These are phyloP conservation scores for Boechera stricta DNA, from an alignment of 345 rosid species.

Conservation along the genomic window DNA sequence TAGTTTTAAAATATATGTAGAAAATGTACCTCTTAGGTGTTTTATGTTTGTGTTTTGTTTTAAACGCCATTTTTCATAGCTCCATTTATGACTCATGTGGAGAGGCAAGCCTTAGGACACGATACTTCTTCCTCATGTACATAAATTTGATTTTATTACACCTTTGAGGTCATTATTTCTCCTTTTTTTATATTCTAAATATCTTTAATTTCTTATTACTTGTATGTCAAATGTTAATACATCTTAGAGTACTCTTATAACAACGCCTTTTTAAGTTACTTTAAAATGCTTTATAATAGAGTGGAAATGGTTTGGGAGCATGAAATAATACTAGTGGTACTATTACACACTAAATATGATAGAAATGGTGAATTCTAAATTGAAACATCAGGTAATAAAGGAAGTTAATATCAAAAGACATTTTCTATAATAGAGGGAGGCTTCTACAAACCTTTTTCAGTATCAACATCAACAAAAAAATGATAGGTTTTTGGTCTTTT, in stretches of 20 bases:
- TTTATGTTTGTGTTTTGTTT: constrained; percentile 32
- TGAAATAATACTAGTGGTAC: neutral
- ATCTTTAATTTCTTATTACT: neutral
- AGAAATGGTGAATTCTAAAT: neutral
- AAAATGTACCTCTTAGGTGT: constrained; percentile 35
- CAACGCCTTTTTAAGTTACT: neutral
- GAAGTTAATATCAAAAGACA: neutral
- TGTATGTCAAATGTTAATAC: neutral
- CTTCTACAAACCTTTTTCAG: constrained; percentile 17
- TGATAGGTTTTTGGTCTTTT: constrained; percentile 7
- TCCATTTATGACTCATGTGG: constrained; percentile 38
- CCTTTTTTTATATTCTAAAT: neutral
- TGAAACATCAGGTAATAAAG: neutral
- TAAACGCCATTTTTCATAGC: constrained; percentile 38
- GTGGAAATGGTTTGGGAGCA: neutral
- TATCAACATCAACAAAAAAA: constrained; percentile 31
- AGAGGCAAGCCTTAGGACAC: constrained; percentile 35
- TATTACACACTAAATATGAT: neutral
- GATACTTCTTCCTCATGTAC: constrained; percentile 33
- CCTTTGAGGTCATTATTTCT: neutral
- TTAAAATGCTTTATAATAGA: neutral
- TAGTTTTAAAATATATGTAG: constrained; percentile 42
- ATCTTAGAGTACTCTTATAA: neutral
- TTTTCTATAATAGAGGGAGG: neutral
- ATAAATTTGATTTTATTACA: constrained; percentile 26